phyloP scores from a whole-genome alignment of 169 alveolate species.

The Sarcocystis neurona region DNA sequence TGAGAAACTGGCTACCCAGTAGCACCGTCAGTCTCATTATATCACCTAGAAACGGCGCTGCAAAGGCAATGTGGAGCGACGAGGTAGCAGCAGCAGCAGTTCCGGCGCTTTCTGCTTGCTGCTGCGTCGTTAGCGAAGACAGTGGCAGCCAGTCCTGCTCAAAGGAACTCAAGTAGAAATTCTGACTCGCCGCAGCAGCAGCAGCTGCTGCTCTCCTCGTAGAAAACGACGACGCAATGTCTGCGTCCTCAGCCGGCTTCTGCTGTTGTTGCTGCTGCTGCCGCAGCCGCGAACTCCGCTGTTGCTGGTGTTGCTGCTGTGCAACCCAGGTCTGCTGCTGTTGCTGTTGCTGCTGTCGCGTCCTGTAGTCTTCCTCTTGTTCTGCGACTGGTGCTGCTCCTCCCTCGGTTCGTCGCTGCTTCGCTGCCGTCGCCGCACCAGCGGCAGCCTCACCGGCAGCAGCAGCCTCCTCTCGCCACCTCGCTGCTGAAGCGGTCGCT shows the following conservation, averaged over 20 bases:
- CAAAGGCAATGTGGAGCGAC: background rate
- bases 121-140: background rate
- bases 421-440: background rate
- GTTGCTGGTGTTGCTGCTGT: too few relatives aligned
- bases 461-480: background rate
- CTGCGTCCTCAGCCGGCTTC: too few relatives aligned
- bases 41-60: constrained; percentile 19
- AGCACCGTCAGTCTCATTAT: background rate
- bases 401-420: background rate
- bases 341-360: too few relatives aligned
- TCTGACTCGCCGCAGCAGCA: constrained; percentile 31
- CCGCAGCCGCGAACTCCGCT: too few relatives aligned
- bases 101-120: background rate
- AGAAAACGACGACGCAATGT: constrained; percentile 13
- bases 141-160: constrained; percentile 16
- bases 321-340: too few relatives aligned
- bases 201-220: too few relatives aligned
- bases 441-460: background rate
- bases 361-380: too few relatives aligned
- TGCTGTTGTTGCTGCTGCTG: too few relatives aligned
- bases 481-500: too few relatives aligned
- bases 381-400: background rate
- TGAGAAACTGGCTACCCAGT: background rate
- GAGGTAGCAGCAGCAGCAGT: background rate
- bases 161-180: constrained; percentile 4